Evolutionary conservation across 805 yeast genomes (phyloP).

Genomic region (Lachancea cidri): DNA sequence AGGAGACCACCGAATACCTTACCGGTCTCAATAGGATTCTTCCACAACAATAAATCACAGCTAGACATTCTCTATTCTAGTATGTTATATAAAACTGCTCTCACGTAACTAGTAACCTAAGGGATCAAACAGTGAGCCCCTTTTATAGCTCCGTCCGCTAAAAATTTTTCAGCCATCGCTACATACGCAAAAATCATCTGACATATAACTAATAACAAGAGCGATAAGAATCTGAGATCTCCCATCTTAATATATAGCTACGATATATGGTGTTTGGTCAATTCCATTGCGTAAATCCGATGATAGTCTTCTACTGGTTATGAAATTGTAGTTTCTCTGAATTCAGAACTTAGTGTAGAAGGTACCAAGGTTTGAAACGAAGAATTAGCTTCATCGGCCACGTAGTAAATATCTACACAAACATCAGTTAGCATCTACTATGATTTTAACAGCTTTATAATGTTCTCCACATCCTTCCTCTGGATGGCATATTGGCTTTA

Average conservation of each 20-base stretch:
- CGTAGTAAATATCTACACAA: too few relatives aligned
- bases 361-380: too few relatives aligned
- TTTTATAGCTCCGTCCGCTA: conserved; percentile 2
- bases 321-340: too few relatives aligned
- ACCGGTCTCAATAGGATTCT: conserved; percentile 60
- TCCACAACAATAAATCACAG: conserved; percentile 31
- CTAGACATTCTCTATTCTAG: conserved; percentile 2
- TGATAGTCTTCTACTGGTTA: too few relatives aligned
- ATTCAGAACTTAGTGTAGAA: too few relatives aligned
- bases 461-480: too few relatives aligned
- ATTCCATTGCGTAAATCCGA: too few relatives aligned
- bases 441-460: too few relatives aligned
- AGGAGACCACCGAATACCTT: conserved; percentile 65
- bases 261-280: too few relatives aligned
- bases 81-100: neutral
- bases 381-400: too few relatives aligned
- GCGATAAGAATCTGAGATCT: neutral
- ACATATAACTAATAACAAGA: neutral
- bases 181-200: neutral
- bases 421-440: too few relatives aligned
- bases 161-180: conserved; percentile 1
- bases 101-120: neutral
- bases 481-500: too few relatives aligned
- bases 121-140: conserved; percentile 1
- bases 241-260: neutral